Evolutionary conservation across 371 early-diverging fungal species (phyloP).

Genomic region (Zancudomyces culisetae): DNA sequence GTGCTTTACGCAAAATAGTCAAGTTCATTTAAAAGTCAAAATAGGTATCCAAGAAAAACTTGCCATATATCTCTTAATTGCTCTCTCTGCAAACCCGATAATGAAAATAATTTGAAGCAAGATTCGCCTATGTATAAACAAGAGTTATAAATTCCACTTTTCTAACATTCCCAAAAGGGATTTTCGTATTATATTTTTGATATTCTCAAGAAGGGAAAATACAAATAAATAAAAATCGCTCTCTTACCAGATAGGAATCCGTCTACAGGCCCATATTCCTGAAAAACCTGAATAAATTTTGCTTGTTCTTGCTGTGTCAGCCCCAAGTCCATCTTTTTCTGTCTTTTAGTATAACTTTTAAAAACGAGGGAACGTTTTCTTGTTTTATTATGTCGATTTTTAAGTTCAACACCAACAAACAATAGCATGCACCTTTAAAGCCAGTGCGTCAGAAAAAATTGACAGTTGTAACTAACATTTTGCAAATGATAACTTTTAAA

Average conservation of each 20-base stretch:
- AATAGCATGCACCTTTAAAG: too few species aligned
- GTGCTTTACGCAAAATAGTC: not conserved
- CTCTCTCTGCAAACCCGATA: constrained; percentile 43
- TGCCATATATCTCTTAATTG: constrained; percentile 58
- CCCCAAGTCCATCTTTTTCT: constrained; percentile 9
- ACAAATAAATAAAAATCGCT: not conserved
- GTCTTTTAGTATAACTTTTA: too few species aligned
- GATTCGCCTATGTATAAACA: constrained; percentile 34
- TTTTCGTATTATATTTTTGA: not conserved
- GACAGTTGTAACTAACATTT: too few species aligned
- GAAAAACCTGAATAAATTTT: constrained; percentile 18
- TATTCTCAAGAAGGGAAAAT: not conserved
- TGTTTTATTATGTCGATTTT: too few species aligned
- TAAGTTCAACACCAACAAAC: too few species aligned
- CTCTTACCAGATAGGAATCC: constrained; percentile 45
- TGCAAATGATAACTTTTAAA: too few species aligned
- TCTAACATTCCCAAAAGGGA: too few species aligned
- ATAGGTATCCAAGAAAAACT: not conserved
- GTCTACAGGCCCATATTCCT: constrained; percentile 32
- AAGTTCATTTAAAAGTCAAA: not conserved
- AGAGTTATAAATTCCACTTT: too few species aligned
- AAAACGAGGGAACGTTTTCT: too few species aligned
- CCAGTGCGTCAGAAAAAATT: too few species aligned
- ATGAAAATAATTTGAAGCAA: constrained; percentile 46
- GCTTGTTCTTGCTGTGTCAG: constrained; percentile 10